Base-by-base conservation (phyloP, 2,329 filamentous ascomycete species). In the Lasiodiplodia citricola region DNA sequence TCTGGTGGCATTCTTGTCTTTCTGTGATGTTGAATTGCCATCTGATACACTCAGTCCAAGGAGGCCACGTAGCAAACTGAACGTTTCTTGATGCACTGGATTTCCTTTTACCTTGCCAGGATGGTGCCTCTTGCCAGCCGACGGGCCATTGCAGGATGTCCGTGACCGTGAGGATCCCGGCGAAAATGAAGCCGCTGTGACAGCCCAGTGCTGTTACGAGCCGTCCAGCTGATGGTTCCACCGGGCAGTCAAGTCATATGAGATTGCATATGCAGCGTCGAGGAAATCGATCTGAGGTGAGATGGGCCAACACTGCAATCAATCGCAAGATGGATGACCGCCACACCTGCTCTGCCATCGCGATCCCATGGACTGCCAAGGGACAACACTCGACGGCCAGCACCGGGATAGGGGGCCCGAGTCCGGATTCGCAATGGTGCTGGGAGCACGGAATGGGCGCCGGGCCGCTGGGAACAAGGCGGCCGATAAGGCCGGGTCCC, bases 1-100 rank as follows among this genome's bases (percentile, higher is more conserved):
- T 18, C 58, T 23, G 47, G 60, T 38, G 23, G 47, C 23, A 52
- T 55, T 47, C 21, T 58, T 14, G 16, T 67, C 54, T 58, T 67
- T 54, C 31, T 44, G 50, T 67, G 65, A 47, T 67, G 55, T 41
- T 67, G 65, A 67, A 52, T 25, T 37, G 52, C 44, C 54, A 60
- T 58, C 13, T 21, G 41, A 35, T 31, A n/a, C 47, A 28, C 44
- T 11, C 21, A 52, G 38, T 60, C 14, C 41, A 58, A 31, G 55
- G 44, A 21, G 41, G n/a, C 21, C 28, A 52, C 38, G 28, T 16
- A 23, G 16, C 8, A 37, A 16, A 28, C 31, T 41, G 2, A 41
- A 21, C 13, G 10, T n/a, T 18, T 14, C 35, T 41, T 44, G 41
- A 18, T 23, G n/a, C 31, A 28, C 23, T 38, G 51, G 60, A 64